Base-by-base conservation (phyloP, 2,329 filamentous ascomycete genomes). In the Fusarium beomiforme region DNA sequence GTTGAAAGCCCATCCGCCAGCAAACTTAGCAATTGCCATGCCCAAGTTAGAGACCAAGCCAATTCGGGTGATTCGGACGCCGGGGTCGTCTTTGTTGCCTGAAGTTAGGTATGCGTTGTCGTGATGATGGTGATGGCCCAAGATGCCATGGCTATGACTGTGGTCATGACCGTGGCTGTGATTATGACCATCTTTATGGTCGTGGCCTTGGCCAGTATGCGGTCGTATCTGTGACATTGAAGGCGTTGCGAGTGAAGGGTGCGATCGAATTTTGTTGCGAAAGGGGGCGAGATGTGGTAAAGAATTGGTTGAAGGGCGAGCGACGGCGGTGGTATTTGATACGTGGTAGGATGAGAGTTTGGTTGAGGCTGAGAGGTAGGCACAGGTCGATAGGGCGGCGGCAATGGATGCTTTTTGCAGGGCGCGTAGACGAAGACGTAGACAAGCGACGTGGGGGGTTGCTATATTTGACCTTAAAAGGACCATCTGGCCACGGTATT, bases 61-160 rank as follows among this genome's bases (percentile, higher is more conserved):
- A 71, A 90, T 87, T 1, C 88, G 88, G 24, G 85, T 87, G 64
- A 93, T 86, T 42, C 87, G 77, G 60, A 92, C 91, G 0, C 90
- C 89, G 54, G 91, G 92, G 74, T 88, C 89, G 78, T 89, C 91
- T 80, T 93, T 90, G 70, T 93, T 92, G 71, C 94, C 88, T 56
- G 96, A 99, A 78, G 98, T 98, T 76, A 94, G 91, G 76, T 97
- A 97, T 72, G 94, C 94, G 53, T 96, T 94, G 82, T 99, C 96
- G 73, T 93, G 92, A 82, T 97, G 94, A 80, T 96, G 93, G 79
- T 94, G 91, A 77, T 95, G 70, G 70, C 73, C 74, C 72, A 76
- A 67, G 64, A 71, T 59, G 31, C 70, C 66, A 51, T 75, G 72
- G 17, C 66, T 67, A 55, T 75, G 74, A 14, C 60, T 54, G 43